phyloP scores from a whole-genome alignment of 805 yeast genomes.

The Starmerella bombicola region DNA sequence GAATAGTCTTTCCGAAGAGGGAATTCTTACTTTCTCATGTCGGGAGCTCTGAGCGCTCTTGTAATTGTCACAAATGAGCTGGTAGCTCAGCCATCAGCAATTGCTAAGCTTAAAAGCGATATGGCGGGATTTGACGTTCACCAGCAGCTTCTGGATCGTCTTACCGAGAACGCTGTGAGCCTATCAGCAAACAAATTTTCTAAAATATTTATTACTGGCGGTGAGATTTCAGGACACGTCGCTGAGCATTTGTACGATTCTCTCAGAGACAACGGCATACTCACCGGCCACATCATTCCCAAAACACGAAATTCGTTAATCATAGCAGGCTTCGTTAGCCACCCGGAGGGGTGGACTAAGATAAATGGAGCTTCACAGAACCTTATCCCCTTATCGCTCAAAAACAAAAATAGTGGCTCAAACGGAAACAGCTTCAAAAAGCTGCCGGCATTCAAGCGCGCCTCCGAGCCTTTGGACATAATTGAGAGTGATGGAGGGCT shows the following conservation, averaged over 20 bases:
- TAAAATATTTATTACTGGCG: conserved; percentile 25
- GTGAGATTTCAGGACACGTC: conserved; percentile 15
- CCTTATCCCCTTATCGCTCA: not conserved
- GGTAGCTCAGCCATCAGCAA: conserved; percentile 20
- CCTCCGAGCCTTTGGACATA: conserved; percentile 22
- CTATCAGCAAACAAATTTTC: conserved; percentile 25
- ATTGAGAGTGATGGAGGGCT: conserved; percentile 20
- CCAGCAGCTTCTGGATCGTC: conserved; percentile 32
- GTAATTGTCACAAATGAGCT: conserved; percentile 20
- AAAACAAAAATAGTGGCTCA: not conserved
- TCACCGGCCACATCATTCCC: conserved; percentile 25
- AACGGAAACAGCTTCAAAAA: conserved; percentile 9
- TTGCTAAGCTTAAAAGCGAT: conserved; percentile 14
- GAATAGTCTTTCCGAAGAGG: too few relatives aligned
- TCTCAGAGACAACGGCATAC: conserved; percentile 26
- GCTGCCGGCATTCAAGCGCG: conserved; percentile 22
- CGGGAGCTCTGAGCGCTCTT: conserved; percentile 9
- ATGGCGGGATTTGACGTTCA: conserved; percentile 17
- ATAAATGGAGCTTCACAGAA: conserved; percentile 5
- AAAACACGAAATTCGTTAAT: conserved; percentile 29
- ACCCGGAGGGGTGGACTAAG: conserved; percentile 20
- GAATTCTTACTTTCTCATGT: not conserved
- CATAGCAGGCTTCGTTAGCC: conserved; percentile 28
- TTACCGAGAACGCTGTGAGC: conserved; percentile 25
- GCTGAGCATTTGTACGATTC: conserved; percentile 25